These are phyloP conservation scores for Ustilago shanxiensis DNA, from an alignment of 1,284 basidiomycete genomes.

Conservation along the genomic window DNA sequence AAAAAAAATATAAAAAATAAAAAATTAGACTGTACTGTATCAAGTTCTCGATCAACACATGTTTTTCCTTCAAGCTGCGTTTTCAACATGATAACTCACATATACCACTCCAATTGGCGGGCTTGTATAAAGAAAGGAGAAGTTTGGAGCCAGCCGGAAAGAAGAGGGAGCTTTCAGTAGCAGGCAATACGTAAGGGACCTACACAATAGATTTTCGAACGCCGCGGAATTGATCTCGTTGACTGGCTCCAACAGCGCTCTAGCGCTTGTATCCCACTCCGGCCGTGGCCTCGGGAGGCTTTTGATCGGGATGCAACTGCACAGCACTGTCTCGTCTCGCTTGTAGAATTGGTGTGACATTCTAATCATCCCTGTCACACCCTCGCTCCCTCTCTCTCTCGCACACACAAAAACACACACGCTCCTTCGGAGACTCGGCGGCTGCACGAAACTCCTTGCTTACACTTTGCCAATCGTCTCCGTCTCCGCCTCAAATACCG, in stretches of 20 bases:
- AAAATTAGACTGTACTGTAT: too few species aligned
- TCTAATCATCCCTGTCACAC: too few species aligned
- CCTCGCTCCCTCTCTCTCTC: too few species aligned
- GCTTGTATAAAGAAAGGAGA: too few species aligned
- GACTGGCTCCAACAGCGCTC: neutral
- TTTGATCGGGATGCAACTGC: neutral
- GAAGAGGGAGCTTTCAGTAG: too few species aligned
- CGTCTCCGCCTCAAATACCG: neutral
- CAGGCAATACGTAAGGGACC: neutral
- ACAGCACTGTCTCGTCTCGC: slow-evolving; percentile 10
- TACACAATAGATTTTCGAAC: neutral
- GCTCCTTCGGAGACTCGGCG: neutral
- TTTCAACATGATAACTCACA: too few species aligned
- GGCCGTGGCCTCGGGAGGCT: too few species aligned
- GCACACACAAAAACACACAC: neutral
- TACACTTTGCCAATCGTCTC: neutral
- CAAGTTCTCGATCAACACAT: too few species aligned
- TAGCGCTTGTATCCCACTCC: neutral
- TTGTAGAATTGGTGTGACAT: neutral
- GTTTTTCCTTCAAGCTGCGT: neutral
- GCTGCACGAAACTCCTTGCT: slow-evolving; percentile 3
- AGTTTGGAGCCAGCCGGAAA: too few species aligned
- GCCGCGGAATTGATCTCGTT: slow-evolving; percentile 1
- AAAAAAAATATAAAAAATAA: too few species aligned
- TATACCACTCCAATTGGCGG: too few species aligned